Conservation (phyloP, 805 yeast species). For the Schizosaccharomyces lindneri region DNA sequence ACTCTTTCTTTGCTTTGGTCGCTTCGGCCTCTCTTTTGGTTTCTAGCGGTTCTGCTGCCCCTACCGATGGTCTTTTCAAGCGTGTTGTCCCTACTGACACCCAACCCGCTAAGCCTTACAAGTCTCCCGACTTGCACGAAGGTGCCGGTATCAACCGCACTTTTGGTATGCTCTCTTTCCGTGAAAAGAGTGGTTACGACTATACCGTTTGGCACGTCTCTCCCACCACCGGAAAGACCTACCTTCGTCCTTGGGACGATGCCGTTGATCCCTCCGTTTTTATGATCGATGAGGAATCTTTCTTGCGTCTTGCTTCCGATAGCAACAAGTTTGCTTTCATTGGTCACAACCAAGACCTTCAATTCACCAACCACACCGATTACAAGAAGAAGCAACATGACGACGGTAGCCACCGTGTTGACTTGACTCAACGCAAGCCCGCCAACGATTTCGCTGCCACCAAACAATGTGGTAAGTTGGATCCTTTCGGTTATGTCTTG, state of each 20-base stretch:
- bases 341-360: neutral
- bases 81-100: neutral
- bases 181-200: neutral
- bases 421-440: neutral
- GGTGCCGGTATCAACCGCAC: neutral
- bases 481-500: neutral
- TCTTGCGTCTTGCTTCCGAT: neutral
- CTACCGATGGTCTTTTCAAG: neutral
- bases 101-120: neutral
- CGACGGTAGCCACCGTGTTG: constrained; percentile 1
- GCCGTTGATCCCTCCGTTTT: neutral
- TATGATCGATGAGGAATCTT: neutral
- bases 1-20: neutral
- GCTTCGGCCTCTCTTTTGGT: neutral
- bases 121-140: neutral
- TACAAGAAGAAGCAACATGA: neutral
- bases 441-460: neutral
- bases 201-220: neutral
- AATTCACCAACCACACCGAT: neutral
- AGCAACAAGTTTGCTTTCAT: neutral
- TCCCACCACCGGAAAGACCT: neutral
- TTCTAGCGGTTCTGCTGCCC: neutral
- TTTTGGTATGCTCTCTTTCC: neutral
- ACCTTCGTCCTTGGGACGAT: neutral
- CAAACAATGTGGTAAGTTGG: neutral